A percentile compares a stretch with the other conserved stretches of the same genome.
Conservation (phyloP, 73 alveolate species). For the Stentor coeruleus region DNA sequence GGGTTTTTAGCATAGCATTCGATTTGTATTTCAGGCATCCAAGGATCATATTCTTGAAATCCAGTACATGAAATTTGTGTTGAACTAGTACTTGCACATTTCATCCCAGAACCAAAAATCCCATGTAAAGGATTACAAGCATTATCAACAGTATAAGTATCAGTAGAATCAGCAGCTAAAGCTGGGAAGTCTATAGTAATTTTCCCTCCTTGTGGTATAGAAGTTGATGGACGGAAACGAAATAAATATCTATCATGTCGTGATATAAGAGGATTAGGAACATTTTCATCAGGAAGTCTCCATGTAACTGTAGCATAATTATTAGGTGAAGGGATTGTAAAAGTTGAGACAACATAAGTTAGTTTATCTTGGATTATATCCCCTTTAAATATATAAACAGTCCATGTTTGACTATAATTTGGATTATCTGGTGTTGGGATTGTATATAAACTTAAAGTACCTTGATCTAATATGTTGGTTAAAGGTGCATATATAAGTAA, state of each 20-base stretch:
- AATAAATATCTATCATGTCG: neutral
- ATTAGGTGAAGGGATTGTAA: neutral
- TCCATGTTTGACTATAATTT: neutral
- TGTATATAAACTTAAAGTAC: neutral
- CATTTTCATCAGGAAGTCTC: slow-evolving; percentile 8
- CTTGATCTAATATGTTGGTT: neutral
- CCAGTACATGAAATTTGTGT: neutral
- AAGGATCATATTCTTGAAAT: neutral
- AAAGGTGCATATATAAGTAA: neutral
- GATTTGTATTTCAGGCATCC: neutral
- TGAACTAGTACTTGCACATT: neutral
- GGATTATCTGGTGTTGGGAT: slow-evolving; percentile 9
- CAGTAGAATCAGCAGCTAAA: neutral
- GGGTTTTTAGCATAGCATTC: slow-evolving; percentile 4
- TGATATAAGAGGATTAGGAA: neutral
- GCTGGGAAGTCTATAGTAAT: neutral
- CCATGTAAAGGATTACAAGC: slow-evolving; percentile 4
- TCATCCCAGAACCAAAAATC: neutral
- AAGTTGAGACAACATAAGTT: neutral
- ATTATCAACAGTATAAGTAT: neutral
- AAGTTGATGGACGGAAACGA: neutral
- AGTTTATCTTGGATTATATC: neutral
- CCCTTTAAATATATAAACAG: neutral
- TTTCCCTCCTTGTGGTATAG: neutral
- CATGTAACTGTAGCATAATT: neutral